Evolutionary conservation across 768 basidiomycete species (phyloP).

Genomic region (Filobasidium wieringae): DNA sequence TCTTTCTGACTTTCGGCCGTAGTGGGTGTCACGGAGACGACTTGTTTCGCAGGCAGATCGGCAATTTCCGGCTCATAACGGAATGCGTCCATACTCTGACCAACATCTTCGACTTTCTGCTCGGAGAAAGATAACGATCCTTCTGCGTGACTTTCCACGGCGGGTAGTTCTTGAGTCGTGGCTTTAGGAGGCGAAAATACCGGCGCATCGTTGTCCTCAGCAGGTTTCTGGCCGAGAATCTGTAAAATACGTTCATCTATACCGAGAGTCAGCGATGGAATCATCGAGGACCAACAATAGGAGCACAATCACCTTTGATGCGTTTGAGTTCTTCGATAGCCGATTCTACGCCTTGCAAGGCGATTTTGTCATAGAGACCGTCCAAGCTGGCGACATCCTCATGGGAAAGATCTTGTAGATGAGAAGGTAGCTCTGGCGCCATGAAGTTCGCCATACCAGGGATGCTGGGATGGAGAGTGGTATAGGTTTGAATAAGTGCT

Average conservation of each 20-base stretch:
- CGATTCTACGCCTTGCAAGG: too few relatives aligned
- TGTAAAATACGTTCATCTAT: too few relatives aligned
- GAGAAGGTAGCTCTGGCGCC: slow-evolving; percentile 5
- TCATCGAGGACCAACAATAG: too few relatives aligned
- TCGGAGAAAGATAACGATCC: neutral
- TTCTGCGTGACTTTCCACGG: neutral
- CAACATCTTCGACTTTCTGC: neutral
- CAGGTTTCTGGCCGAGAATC: too few relatives aligned
- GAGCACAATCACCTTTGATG: too few relatives aligned
- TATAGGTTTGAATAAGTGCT: slow-evolving; percentile 2
- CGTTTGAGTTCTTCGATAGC: too few relatives aligned
- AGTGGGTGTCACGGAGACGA: neutral
- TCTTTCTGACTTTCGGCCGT: neutral
- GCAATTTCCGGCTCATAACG: neutral
- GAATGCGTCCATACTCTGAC: neutral
- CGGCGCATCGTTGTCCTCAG: neutral
- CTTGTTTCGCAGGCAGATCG: neutral
- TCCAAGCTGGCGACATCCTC: slow-evolving; percentile 6
- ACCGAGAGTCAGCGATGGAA: too few relatives aligned
- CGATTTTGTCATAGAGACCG: slow-evolving; percentile 4
- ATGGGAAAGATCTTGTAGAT: slow-evolving; percentile 9
- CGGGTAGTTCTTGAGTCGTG: too few relatives aligned
- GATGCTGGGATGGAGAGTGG: slow-evolving; percentile 4
- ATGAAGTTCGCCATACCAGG: slow-evolving; percentile 7
- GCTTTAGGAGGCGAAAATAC: too few relatives aligned